A percentile compares a stretch with the other conserved stretches of the same genome.
These are phyloP conservation scores for Fraxinus cuspidata DNA, from an alignment of 257 asterid species.

Conservation along the genomic window DNA sequence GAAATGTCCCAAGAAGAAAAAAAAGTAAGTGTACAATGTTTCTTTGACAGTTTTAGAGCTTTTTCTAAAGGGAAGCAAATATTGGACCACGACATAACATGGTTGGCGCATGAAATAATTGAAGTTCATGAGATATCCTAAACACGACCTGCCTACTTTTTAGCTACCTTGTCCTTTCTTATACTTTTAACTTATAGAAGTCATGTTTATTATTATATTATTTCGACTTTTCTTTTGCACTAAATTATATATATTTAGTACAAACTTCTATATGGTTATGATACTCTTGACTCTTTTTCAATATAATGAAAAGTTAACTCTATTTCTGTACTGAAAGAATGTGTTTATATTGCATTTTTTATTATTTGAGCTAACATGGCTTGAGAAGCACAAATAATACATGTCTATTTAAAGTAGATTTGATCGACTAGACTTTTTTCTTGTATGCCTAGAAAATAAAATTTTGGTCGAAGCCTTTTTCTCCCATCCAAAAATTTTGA, in stretches of 20 bases:
- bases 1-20: not conserved
- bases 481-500: not conserved
- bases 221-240: not conserved
- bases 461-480: not conserved
- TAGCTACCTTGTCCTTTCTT: not conserved
- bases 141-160: conserved; percentile 7
- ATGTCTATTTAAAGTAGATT: not conserved
- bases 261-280: not conserved
- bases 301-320: not conserved
- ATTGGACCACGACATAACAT: conserved; percentile 38
- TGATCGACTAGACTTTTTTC: not conserved
- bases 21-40: not conserved
- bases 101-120: conserved; percentile 38
- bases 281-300: not conserved
- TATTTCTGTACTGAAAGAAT: not conserved
- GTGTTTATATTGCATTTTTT: not conserved
- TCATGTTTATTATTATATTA: not conserved
- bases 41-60: not conserved
- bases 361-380: not conserved
- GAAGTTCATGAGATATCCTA: conserved; percentile 26
- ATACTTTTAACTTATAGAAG: too few species aligned
- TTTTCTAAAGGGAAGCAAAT: not conserved
- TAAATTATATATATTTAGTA: not conserved
- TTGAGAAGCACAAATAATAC: not conserved
- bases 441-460: not conserved